Conservation (phyloP, 495 filamentous ascomycete genomes). For the Venustampulla echinocandica region DNA sequence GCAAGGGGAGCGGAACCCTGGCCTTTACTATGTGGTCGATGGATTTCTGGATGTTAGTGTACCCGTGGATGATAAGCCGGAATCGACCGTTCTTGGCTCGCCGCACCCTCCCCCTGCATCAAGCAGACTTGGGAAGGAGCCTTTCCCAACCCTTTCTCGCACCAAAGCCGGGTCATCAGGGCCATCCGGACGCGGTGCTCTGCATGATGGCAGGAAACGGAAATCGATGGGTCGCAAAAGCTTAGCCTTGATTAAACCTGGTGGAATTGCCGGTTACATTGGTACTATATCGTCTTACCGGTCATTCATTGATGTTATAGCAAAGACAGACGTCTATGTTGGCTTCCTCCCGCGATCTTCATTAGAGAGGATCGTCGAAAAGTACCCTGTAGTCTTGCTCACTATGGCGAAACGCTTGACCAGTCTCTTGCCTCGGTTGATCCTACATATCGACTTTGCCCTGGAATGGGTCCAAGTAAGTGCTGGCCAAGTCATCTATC, state of each 20-base stretch:
- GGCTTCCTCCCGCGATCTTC: conserved; percentile 84
- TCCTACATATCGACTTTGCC: conserved; percentile 95
- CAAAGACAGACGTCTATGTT: conserved; percentile 97
- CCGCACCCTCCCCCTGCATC: conserved; percentile 21
- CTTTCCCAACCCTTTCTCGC: conserved; percentile 41
- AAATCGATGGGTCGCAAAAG: conserved; percentile 51
- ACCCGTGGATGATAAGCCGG: conserved; percentile 35
- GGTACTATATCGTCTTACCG: conserved; percentile 89
- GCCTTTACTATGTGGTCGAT: conserved; percentile 95
- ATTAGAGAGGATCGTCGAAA: conserved; percentile 84
- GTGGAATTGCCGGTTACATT: conserved; percentile 88
- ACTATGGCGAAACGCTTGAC: conserved; percentile 95
- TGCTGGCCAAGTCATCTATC: conserved; percentile 88
- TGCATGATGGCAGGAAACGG: conserved; percentile 37
- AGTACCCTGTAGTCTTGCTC: conserved; percentile 80
- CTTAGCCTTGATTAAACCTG: conserved; percentile 88
- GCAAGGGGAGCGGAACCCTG: conserved; percentile 90
- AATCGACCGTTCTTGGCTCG: conserved; percentile 21
- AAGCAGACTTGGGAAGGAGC: conserved; percentile 26
- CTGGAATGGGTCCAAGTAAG: conserved; percentile 96
- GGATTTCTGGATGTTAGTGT: conserved; percentile 91
- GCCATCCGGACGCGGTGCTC: conserved; percentile 34
- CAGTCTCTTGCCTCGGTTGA: conserved; percentile 77
- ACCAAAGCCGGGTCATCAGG: conserved; percentile 41
- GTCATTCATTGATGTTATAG: conserved; percentile 92